Base-by-base conservation (phyloP, 2,329 filamentous ascomycete species). In the Lomentospora prolificans region DNA sequence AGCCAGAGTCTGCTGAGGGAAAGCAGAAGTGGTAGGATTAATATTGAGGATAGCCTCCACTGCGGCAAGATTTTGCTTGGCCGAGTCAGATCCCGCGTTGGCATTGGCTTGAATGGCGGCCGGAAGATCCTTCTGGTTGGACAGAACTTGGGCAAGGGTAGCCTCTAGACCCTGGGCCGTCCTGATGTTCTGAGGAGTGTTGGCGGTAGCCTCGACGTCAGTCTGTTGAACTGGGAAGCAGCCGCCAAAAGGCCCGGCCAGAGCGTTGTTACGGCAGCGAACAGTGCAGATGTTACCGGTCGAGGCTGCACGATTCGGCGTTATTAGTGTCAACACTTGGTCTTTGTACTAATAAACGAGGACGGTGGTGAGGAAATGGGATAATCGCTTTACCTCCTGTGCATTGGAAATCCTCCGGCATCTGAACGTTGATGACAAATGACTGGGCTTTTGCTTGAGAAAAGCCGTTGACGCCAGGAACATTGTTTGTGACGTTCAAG, bases 201-300 rank as follows among this genome's bases (percentile, higher is more conserved):
- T 79, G 56, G 63, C 64, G 51, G 65, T 72, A 50, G 72, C 57
- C 0, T 65, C 61, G 1, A 62, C 62, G 31, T 58, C 72, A 19
- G 53, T 48, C 62, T 84, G 80, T 65, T 81, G 76, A n/a, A 82
- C 73, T 2, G 79, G 69, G 63, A 83, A 76, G 67, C 80, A 84
- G 51, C 79, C 75, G 30, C 77, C 77, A 57, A 82, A 82, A 7
- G 78, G 78, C 2, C 79, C 78, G 4, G 78, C 78, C 3, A 75
- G 66, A 3, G 79, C 78, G 57, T 75, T 78, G 69, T 84, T 84
- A n/a, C 78, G 72, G 71, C 80, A 83, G 27, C 80, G 74, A 10
- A 83, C 71, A 0, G 79, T 82, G 70, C 79, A 81, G 36, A 81
- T 63, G 55, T 81, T 76, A 33, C 81, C 81, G 1, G 79, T 80